These are phyloP conservation scores for Leishmania major DNA, from an alignment of 208 protist species.

Conservation along the genomic window DNA sequence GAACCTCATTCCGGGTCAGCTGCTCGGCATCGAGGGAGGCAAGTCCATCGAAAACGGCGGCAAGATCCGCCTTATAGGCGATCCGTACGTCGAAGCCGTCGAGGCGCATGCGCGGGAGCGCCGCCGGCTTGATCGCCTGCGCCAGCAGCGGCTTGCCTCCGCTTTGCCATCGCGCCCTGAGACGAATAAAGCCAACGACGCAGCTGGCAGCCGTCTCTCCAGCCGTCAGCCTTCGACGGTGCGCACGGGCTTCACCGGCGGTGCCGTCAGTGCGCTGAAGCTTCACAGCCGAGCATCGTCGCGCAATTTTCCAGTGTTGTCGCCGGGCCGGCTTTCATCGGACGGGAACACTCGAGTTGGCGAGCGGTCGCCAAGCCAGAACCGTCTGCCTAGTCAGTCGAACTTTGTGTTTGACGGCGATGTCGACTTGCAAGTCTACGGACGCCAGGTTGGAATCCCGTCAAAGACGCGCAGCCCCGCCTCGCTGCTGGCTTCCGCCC, in stretches of 20 bases:
- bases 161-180: not conserved
- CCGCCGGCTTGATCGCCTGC: conserved; percentile 29
- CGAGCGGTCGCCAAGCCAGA: not conserved
- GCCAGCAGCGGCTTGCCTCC: conserved; percentile 17
- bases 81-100: conserved; percentile 41
- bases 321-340: not conserved
- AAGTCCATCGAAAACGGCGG: conserved; percentile 18
- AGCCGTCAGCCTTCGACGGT: conserved; percentile 9
- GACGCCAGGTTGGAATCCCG: conserved; percentile 18
- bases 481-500: conserved; percentile 18
- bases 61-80: conserved; percentile 49
- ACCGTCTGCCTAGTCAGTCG: conserved; percentile 7
- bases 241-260: not conserved
- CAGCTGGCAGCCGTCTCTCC: not conserved
- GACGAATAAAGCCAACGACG: conserved; percentile 1
- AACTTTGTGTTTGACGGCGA: conserved; percentile 13
- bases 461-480: conserved; percentile 21
- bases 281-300: not conserved
- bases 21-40: conserved; percentile 14
- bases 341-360: not conserved
- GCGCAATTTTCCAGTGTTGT: not conserved
- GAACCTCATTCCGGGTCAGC: conserved; percentile 48
- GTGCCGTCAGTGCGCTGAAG: not conserved
- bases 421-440: conserved; percentile 27
- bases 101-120: conserved; percentile 49